phyloP scores from a whole-genome alignment of 371 early-diverging fungal genomes.

The Syncephalastrum sp. region DNA sequence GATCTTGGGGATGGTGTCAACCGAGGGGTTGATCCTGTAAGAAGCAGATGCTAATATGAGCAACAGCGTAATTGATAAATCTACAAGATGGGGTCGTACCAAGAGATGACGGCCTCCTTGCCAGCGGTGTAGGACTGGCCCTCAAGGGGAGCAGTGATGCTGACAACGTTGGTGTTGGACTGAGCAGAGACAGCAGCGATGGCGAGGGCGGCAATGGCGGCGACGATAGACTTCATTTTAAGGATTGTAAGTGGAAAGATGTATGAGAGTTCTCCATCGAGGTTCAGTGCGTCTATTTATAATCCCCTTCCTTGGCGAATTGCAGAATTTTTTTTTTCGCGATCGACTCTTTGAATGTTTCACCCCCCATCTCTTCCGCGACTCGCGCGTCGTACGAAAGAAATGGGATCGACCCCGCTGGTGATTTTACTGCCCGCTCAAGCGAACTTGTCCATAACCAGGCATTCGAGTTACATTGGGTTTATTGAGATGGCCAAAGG shows the following conservation, averaged over 20 bases:
- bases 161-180: slow-evolving; percentile 7
- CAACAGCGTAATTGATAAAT: background rate
- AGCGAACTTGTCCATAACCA: no score
- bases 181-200: slow-evolving; percentile 16
- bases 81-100: slow-evolving; percentile 4
- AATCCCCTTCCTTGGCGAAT: no score
- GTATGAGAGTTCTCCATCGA: no score
- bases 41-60: background rate
- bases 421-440: no score
- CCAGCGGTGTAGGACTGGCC: slow-evolving; percentile 17
- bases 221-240: slow-evolving; percentile 23
- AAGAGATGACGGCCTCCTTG: slow-evolving; percentile 12
- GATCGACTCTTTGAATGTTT: no score
- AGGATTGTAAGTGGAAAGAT: slow-evolving; percentile 1
- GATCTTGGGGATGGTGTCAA: slow-evolving; percentile 20
- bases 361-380: no score
- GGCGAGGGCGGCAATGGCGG: slow-evolving; percentile 22
- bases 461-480: no score
- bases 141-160: slow-evolving; percentile 15
- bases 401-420: no score
- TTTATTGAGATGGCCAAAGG: no score
- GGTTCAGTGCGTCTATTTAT: no score
- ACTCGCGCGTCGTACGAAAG: no score
- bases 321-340: no score
- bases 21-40: slow-evolving; percentile 21